Evolutionary conservation across 805 yeast species (phyloP), one percentile per base, ranked within the genome.

Genomic region (Wickerhamiella lipophila): DNA sequence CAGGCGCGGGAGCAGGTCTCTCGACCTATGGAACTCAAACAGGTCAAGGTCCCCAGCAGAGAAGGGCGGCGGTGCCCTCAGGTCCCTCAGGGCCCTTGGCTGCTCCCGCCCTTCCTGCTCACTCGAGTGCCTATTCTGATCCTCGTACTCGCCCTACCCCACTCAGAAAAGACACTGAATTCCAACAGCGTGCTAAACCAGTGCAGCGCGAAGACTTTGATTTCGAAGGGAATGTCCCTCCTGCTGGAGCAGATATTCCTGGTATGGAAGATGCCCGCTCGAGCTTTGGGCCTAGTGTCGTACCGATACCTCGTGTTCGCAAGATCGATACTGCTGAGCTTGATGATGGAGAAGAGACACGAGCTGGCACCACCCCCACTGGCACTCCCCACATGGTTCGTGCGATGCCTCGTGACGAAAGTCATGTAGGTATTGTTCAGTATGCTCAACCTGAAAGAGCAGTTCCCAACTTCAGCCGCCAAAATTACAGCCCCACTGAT

Each of bases 211-310:
- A 29, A 3, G 46, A 21, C 27, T 34, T 34, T 25, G 41, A 44
- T 16, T 42, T 32, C 27, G 38, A 38, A 8, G 32, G 47, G 15
- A 22, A 7, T 9, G 29, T 39, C 2, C 43, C 60, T 11, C 62
- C 64, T 13, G 65, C 66, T 6, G 64, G 65, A 2, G 51, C 59
- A 6, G 60, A 58, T 36, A 42, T 60, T 13, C 41, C 53, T n/a
- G 65, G 61, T 8, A 52, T 58, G 3, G 58, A 56, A 12, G 32
- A 40, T 16, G 15, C 53, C 5, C 49, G 38, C 7, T 29, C 51
- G 19, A 18, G 49, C 13, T 60, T 50, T 39, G 63, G 63, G 5
- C 62, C 64, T 1, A 58, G 57, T 32, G 65, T 60, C 2, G 61
- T 60, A 3, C 60, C 60, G 6, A 50, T 61, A 13, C 63, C 65